Base-by-base conservation (phyloP, 768 basidiomycete species). In the Suillus cothurnatus region DNA sequence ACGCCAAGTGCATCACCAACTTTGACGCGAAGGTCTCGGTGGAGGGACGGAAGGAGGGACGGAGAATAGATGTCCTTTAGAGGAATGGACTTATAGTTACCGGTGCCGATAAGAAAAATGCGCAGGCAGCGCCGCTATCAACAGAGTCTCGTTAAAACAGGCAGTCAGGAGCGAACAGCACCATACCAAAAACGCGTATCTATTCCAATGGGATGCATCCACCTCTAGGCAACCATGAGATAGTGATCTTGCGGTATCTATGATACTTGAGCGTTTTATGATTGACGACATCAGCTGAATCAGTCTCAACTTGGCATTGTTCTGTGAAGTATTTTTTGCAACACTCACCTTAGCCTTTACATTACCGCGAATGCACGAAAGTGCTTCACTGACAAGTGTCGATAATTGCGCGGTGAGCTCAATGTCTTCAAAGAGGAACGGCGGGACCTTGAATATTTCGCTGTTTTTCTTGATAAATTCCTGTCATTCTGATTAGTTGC, bases 131-230 rank as follows among this genome's bases (percentile, higher is more conserved):
- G 45, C n/a, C 58, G 31, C 58, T 64, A 38, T 26, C 41, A 43
- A 9, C 12, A 2, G 19, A 17, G 7, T 26, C 28, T 19, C 19
- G n/a, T 64, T n/a, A 47, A 23, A 47, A 47, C n/a, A 14, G 45
- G 9, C 41, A 60, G 39, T 19, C 38, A 64, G 52, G 55, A 60
- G 43, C 11, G 6, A 39, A 19, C 36, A 36, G 9, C 36, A 4
- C 57, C 32, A 45, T 58, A 64, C 56, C 63, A 64, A 58, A 53
- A 59, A 58, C 7, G 38, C 38, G 43, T 39, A 64, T 43, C 55
- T 39, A 39, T 31, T 64, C 63, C 63, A 64, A 45, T 64, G 53
- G 5, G 14, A 59, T 21, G 63, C 4, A 15, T 39, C 50, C 14
- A 64, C 50, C 39, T 64, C 63, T 36, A 64, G 38, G 45, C 63